Conservation (phyloP, 306 rosid species). For the Sicyos baderoa region DNA sequence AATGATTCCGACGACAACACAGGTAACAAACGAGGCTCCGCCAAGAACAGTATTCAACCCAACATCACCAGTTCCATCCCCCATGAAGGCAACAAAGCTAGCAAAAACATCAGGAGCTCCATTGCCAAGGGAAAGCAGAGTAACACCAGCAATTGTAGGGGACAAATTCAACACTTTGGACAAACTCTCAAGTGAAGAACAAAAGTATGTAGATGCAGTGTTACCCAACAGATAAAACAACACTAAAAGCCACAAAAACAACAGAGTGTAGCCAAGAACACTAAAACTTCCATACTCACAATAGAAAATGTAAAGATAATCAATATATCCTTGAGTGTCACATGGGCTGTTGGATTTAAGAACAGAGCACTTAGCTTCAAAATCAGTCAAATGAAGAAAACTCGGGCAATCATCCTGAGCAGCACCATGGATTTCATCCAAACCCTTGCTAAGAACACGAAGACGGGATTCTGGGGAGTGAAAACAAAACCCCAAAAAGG, state of each 20-base stretch:
- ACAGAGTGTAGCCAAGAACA: constrained; percentile 31
- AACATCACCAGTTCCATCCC: constrained; percentile 39
- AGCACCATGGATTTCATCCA: not conserved
- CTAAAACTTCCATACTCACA: constrained; percentile 47
- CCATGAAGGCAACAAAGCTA: constrained; percentile 53
- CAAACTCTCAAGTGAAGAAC: constrained; percentile 54
- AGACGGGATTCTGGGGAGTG: not conserved
- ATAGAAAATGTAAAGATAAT: constrained; percentile 55
- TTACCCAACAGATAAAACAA: constrained; percentile 71
- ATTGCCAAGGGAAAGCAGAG: constrained; percentile 79
- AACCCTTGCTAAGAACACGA: not conserved
- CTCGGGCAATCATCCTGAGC: not conserved
- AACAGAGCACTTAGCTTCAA: constrained; percentile 39
- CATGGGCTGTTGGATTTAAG: constrained; percentile 37
- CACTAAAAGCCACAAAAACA: constrained; percentile 54
- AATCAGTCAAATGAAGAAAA: constrained; percentile 21
- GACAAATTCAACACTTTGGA: constrained; percentile 53
- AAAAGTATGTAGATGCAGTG: constrained; percentile 76
- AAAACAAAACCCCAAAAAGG: not conserved
- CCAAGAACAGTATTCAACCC: constrained; percentile 73
- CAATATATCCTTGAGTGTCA: constrained; percentile 53
- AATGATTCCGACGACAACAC: constrained; percentile 59
- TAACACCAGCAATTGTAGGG: constrained; percentile 84
- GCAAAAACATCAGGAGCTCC: constrained; percentile 89
- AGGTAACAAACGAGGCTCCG: constrained; percentile 60